Evolutionary conservation across 1,284 basidiomycete species (phyloP).

Genomic region (Sanghuangporus weigelae): DNA sequence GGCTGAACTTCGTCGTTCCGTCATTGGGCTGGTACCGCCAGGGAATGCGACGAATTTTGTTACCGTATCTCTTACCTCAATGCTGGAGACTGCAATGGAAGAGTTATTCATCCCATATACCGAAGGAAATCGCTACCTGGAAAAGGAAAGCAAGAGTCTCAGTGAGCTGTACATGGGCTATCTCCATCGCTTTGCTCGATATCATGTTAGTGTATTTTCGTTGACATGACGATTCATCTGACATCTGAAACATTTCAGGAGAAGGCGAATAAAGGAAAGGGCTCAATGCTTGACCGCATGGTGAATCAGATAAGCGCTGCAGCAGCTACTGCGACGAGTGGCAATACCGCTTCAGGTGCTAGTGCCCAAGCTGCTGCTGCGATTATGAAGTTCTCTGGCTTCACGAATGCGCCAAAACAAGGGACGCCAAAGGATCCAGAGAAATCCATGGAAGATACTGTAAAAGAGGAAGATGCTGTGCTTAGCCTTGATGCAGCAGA

Average conservation of each 20-base stretch:
- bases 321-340: constrained; percentile 54
- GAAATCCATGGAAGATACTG: constrained; percentile 56
- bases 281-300: constrained; percentile 87
- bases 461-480: constrained; percentile 77
- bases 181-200: constrained; percentile 77
- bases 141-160: constrained; percentile 86
- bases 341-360: constrained; percentile 37
- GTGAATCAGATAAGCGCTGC: constrained; percentile 86
- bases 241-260: constrained; percentile 40
- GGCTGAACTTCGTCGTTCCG: constrained; percentile 51
- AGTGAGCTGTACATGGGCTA: constrained; percentile 78
- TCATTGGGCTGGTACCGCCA: constrained; percentile 41
- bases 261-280: constrained; percentile 76
- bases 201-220: constrained; percentile 63
- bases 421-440: constrained; percentile 45
- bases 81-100: constrained; percentile 94
- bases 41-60: constrained; percentile 41
- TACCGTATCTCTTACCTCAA: constrained; percentile 52
- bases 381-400: constrained; percentile 78
- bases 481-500: constrained; percentile 76
- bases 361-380: constrained; percentile 78
- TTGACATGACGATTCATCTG: background rate
- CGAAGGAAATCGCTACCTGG: constrained; percentile 88
- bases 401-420: constrained; percentile 42
- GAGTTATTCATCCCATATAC: constrained; percentile 95